Evolutionary conservation across 106 monocot genomes (phyloP), one percentile per base, ranked within the genome.

Genomic region (Apostasia ramifera): DNA sequence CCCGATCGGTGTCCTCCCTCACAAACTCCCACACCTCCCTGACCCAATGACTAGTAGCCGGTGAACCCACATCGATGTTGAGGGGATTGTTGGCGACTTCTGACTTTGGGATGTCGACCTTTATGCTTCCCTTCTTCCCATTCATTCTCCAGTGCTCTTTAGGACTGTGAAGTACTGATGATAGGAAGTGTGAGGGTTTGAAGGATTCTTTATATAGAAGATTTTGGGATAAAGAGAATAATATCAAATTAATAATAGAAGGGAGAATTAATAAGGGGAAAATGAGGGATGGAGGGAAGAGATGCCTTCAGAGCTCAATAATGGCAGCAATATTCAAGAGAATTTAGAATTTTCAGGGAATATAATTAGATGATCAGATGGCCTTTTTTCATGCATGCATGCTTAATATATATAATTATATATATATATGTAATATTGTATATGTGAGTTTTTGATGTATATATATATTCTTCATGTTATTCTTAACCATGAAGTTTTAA

Each of bases 11-110:
- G 68, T 92, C 92, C 58, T 78, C 80, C 69, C 53, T 79, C 54
- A 71, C 88, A 26, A 92, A 88, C 57, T 81, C 40, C 83, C 88
- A 92, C 44, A 85, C 71, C n/a, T 75, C 73, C 11, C 67, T 7
- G 3, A 79, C 65, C 91, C 91, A 84, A 67, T 75, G 77, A 45
- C 71, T 71, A 4, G 83, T 48, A 40, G 66, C 37, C 9, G 49
- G 61, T 26, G 54, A 52, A 40, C 11, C 15, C 39, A 13, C 60
- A 47, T 43, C 59, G 13, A 3, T 15, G 40, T 40, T 49, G n/a
- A 66, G 3, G 4, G 76, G 69, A 44, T 75, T 77, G n/a, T 44
- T 46, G 53, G 63, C 46, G 52, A 40, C 71, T 1, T 57, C 68
- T 15, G 49, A 41, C 40, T 6, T 10, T 52, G 63, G 37, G 53